Evolutionary conservation across 192 early-diverging fungal species (phyloP).

Genomic region (Umbelopsis ramanniana): DNA sequence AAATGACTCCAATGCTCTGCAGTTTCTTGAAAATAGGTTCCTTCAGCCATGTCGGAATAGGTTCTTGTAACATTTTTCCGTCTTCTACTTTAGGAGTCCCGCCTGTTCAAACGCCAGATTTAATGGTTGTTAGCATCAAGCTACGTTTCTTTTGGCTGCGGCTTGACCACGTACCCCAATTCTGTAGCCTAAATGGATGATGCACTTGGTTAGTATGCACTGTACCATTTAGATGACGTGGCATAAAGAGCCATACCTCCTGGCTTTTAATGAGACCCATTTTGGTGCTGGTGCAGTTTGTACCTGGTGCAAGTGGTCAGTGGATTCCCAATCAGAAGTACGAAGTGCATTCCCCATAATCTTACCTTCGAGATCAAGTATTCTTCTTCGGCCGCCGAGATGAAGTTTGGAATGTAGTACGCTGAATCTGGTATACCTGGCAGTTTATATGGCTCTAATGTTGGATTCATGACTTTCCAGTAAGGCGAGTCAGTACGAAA

Average conservation of each 20-base stretch:
- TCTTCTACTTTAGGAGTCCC: slow-evolving; percentile 9
- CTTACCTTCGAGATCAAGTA: slow-evolving; percentile 41
- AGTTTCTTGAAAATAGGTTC: slow-evolving; percentile 20
- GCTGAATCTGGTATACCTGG: slow-evolving; percentile 34
- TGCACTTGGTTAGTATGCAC: neutral
- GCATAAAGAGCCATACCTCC: slow-evolving; percentile 36
- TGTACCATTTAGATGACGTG: neutral
- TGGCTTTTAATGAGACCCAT: slow-evolving; percentile 54
- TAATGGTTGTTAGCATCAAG: neutral
- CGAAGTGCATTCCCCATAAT: neutral
- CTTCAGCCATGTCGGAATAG: slow-evolving; percentile 46
- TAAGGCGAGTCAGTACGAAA: neutral
- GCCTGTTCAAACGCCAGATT: neutral
- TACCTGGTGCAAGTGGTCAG: slow-evolving; percentile 32
- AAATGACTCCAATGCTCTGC: neutral
- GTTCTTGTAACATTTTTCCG: slow-evolving; percentile 47
- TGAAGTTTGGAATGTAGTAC: slow-evolving; percentile 49
- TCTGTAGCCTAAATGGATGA: slow-evolving; percentile 48
- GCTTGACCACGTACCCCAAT: slow-evolving; percentile 45
- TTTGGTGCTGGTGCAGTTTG: slow-evolving; percentile 49
- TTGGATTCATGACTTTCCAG: neutral
- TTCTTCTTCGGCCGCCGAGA: slow-evolving; percentile 40
- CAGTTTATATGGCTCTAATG: slow-evolving; percentile 3
- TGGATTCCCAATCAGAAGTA: neutral
- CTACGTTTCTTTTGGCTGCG: neutral